A percentile compares a stretch with the other conserved stretches of the same genome.
These are phyloP conservation scores for Fusarium devonianum DNA, from an alignment of 2,329 filamentous ascomycete species.

Conservation along the genomic window DNA sequence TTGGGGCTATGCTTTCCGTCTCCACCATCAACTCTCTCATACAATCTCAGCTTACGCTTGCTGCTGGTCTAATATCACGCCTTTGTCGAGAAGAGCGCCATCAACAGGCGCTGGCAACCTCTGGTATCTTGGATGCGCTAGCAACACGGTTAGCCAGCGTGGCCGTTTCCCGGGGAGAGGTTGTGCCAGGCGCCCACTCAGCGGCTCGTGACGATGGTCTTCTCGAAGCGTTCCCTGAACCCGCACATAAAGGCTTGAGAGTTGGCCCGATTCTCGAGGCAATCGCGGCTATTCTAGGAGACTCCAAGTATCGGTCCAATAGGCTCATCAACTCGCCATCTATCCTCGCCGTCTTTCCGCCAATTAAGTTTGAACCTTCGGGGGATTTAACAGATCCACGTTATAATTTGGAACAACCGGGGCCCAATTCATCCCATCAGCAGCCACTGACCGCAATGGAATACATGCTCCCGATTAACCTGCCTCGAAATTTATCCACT, in stretches of 20 bases:
- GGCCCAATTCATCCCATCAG: conserved; percentile 56
- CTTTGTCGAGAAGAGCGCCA: conserved; percentile 75
- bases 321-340: conserved; percentile 73
- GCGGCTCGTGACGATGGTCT: conserved; percentile 62
- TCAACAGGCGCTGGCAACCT: conserved; percentile 73
- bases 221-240: conserved; percentile 64
- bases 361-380: conserved; percentile 59
- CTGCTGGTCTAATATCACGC: conserved; percentile 62
- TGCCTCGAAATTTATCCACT: conserved; percentile 42
- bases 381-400: conserved; percentile 59
- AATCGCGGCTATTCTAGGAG: conserved; percentile 76
- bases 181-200: conserved; percentile 69
- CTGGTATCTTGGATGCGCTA: conserved; percentile 79
- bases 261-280: conserved; percentile 78
- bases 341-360: conserved; percentile 73
- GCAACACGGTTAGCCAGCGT: conserved; percentile 76
- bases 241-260: conserved; percentile 65
- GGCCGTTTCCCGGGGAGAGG: conserved; percentile 71
- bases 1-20: conserved; percentile 71
- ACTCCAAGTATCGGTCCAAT: conserved; percentile 80
- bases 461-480: conserved; percentile 62
- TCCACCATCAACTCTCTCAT: conserved; percentile 57
- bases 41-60: conserved; percentile 69
- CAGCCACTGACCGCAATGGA: conserved; percentile 58
- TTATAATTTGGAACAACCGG: conserved; percentile 61